Conservation (phyloP, 2,329 filamentous ascomycete species). For the Gaeumannomyces tritici region DNA sequence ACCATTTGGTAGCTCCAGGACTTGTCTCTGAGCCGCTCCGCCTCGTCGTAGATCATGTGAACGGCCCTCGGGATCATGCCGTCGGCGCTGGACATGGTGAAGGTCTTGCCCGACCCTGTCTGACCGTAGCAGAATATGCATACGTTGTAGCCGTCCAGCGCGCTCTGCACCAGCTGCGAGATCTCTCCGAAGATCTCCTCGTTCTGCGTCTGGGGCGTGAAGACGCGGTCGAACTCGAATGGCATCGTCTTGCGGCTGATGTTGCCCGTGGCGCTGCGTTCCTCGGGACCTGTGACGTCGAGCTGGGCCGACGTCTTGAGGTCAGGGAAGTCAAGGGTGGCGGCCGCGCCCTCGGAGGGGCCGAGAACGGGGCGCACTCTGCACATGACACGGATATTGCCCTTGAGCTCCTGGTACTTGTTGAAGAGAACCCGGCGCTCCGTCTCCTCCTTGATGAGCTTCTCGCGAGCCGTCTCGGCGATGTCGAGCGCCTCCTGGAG, state of each 20-base stretch:
- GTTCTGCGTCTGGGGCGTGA: conserved; percentile 69
- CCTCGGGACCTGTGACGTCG: conserved; percentile 71
- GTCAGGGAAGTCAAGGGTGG: conserved; percentile 71
- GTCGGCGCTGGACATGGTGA: conserved; percentile 83
- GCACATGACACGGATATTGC: conserved; percentile 97
- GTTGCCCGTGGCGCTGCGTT: conserved; percentile 69
- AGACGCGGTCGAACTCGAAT: conserved; percentile 91
- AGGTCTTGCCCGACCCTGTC: conserved; percentile 93
- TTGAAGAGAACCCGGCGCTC: conserved; percentile 88
- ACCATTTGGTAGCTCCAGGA: conserved; percentile 94
- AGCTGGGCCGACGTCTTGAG: conserved; percentile 83
- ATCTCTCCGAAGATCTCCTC: conserved; percentile 90
- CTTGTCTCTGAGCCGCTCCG: conserved; percentile 74
- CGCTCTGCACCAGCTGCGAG: conserved; percentile 91
- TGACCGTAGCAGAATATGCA: conserved; percentile 99
- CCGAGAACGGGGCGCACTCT: conserved; percentile 71
- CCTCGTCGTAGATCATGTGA: conserved; percentile 85
- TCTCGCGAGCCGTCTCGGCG: conserved; percentile 64
- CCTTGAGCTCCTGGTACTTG: conserved; percentile 94
- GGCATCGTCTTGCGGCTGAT: conserved; percentile 69
- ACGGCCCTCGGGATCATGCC: conserved; percentile 95
- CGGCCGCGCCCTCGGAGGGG: conserved; percentile 50
- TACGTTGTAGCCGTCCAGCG: conserved; percentile 94
- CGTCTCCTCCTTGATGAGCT: conserved; percentile 84
- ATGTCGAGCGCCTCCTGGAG: conserved; percentile 67